Evolutionary conservation across 2,329 filamentous ascomycete species (phyloP).

Genomic region (Hypoxylon sp.): DNA sequence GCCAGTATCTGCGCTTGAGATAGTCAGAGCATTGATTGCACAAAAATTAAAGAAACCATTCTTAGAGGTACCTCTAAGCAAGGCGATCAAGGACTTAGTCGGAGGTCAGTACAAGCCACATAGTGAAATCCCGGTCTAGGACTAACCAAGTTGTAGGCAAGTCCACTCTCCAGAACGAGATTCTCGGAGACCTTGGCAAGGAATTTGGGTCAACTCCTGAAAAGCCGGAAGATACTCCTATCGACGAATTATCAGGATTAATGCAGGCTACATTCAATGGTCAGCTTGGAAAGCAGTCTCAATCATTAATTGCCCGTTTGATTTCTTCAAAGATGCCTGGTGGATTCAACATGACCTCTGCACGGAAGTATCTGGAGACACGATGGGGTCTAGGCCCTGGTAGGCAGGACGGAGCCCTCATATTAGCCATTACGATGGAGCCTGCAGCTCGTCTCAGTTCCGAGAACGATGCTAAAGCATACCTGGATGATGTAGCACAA

Average conservation of each 20-base stretch:
- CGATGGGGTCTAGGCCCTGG: slow-evolving; percentile 91
- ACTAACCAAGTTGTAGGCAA: slow-evolving; percentile 74
- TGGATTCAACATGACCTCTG: slow-evolving; percentile 97
- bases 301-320: slow-evolving; percentile 90
- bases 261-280: slow-evolving; percentile 99
- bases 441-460: slow-evolving; percentile 89
- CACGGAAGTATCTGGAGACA: slow-evolving; percentile 94
- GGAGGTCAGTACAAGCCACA: slow-evolving; percentile 76
- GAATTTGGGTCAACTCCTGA: slow-evolving; percentile 98
- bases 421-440: slow-evolving; percentile 94
- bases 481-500: slow-evolving; percentile 88
- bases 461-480: slow-evolving; percentile 91
- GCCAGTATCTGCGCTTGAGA: slow-evolving; percentile 89
- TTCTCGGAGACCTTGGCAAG: slow-evolving; percentile 96
- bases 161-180: slow-evolving; percentile 98
- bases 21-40: slow-evolving; percentile 89
- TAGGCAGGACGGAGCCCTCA: slow-evolving; percentile 89
- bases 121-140: background rate
- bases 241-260: slow-evolving; percentile 93
- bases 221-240: slow-evolving; percentile 96
- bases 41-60: slow-evolving; percentile 98
- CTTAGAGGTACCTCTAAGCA: slow-evolving; percentile 89
- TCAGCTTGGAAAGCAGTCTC: slow-evolving; percentile 96
- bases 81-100: slow-evolving; percentile 98
- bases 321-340: slow-evolving; percentile 99